phyloP scores from a whole-genome alignment of 768 basidiomycete genomes.

The Chiua virens region DNA sequence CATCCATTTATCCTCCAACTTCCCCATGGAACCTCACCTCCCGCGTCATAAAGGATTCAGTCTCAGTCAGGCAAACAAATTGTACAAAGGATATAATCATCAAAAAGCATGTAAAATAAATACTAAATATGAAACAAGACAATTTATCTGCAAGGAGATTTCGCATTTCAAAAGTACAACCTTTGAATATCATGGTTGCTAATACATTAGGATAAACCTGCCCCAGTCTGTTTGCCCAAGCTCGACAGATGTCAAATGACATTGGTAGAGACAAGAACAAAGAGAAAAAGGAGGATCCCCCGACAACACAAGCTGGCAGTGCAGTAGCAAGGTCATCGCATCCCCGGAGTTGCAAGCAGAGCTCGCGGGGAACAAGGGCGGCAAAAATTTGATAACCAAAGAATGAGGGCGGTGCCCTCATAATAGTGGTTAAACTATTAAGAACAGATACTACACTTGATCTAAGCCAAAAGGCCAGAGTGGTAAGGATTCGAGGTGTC shows the following conservation, averaged over 20 bases:
- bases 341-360: constrained; percentile 9
- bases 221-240: not conserved
- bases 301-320: constrained; percentile 5
- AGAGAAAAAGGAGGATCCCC: constrained; percentile 5
- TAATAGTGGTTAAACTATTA: constrained; percentile 61
- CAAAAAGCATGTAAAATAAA: too few relatives aligned
- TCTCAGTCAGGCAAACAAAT: too few relatives aligned
- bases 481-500: constrained; percentile 7
- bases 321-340: constrained; percentile 11
- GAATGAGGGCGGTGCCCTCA: constrained; percentile 52
- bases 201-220: too few relatives aligned
- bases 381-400: constrained; percentile 50
- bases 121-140: too few relatives aligned
- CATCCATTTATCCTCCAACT: too few relatives aligned
- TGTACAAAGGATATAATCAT: too few relatives aligned
- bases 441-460: constrained; percentile 81
- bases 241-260: not conserved
- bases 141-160: too few relatives aligned
- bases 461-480: constrained; percentile 67
- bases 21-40: too few relatives aligned
- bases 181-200: too few relatives aligned
- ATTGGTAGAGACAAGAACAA: not conserved
- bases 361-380: constrained; percentile 23
- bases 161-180: too few relatives aligned
- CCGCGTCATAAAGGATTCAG: too few relatives aligned